Conservation (phyloP, 768 basidiomycete species). For the Termitomyces sp. region DNA sequence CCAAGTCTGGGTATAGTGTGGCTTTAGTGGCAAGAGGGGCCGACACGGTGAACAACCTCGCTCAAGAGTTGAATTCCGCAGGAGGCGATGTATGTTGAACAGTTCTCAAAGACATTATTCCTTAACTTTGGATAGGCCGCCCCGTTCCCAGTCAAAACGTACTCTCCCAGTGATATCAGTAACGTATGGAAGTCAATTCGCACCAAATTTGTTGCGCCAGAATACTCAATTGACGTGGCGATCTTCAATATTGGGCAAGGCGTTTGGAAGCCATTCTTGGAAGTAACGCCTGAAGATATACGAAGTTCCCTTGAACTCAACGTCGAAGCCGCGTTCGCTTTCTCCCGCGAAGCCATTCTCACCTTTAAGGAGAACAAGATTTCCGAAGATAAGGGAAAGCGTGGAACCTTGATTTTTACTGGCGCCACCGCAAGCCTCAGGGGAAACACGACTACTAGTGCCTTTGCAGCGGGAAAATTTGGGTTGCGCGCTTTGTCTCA, state of each 20-base stretch:
- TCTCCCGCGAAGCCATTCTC: conserved; percentile 53
- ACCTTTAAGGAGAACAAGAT: conserved; percentile 54
- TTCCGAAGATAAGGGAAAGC: conserved; percentile 42
- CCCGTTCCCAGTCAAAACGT: conserved; percentile 47
- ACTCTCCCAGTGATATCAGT: conserved; percentile 45
- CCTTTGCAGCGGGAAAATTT: conserved; percentile 60
- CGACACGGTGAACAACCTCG: conserved; percentile 44
- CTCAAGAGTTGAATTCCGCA: conserved; percentile 44
- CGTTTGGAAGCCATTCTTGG: conserved; percentile 63
- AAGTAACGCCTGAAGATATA: conserved; percentile 54
- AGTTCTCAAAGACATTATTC: neutral
- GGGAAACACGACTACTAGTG: conserved; percentile 56
- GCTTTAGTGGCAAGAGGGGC: conserved; percentile 59
- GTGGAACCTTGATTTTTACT: conserved; percentile 65
- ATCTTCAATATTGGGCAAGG: conserved; percentile 57
- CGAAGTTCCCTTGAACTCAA: conserved; percentile 44
- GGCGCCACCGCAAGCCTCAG: conserved; percentile 65
- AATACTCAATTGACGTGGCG: conserved; percentile 50
- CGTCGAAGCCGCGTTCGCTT: conserved; percentile 55
- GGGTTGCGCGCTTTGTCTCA: conserved; percentile 60
- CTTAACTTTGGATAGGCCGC: conserved; percentile 37
- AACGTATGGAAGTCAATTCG: conserved; percentile 43
- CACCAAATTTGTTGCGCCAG: conserved; percentile 37
- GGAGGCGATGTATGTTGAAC: conserved; percentile 49
- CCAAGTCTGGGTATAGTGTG: conserved; percentile 58